Base-by-base conservation (phyloP, 495 filamentous ascomycete genomes). In the Podospora pseudopauciseta region DNA sequence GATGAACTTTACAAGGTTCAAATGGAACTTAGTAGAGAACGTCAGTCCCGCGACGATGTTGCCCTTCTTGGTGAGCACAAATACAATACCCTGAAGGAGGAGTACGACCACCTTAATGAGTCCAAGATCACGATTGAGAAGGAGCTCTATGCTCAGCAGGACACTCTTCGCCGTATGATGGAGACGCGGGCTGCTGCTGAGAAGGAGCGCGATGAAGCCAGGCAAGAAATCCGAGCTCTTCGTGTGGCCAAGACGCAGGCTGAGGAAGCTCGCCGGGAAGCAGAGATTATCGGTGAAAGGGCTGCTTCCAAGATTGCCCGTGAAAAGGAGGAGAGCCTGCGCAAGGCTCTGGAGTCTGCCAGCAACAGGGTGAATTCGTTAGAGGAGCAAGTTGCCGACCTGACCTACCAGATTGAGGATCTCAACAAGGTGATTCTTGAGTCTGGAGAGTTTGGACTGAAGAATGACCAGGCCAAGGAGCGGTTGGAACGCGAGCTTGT, bases 41-140 rank as follows among this genome's bases (percentile, higher is more conserved):
- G 92, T 16, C 95, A 99, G 78, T 97, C 94, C n/a, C 86, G 96
- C 69, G 93, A 97, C 68, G 96, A 99, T 77, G 93, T 97, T 39
- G 91, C 91, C 67, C 88, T 97, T 79, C 91, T 97, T 67, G 87
- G 91, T 2, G 92, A 97, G 68, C 93, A 97, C 80, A 96, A 95
- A 73, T 90, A 89, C 68, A 82, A 89, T 19, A 87, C 89, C 57
- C 79, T 99, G 66, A 89, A 92, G 72, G 87, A 93, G 23, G 94
- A 98, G 67, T 96, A 90, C 72, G 86, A 94, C 34, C 85, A 86
- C n/a, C 83, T 99, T 16, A 97, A 96, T 70, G 92, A 97, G 53
- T 90, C 94, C 5, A 99, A 99, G 78, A 97, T 97, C 71, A 95
- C 86, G 54, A 97, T 99, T 65, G 95, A 99, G 76, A 97, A 97